Base-by-base conservation (phyloP, 2,329 filamentous ascomycete genomes). In the Aspergillus sp. region DNA sequence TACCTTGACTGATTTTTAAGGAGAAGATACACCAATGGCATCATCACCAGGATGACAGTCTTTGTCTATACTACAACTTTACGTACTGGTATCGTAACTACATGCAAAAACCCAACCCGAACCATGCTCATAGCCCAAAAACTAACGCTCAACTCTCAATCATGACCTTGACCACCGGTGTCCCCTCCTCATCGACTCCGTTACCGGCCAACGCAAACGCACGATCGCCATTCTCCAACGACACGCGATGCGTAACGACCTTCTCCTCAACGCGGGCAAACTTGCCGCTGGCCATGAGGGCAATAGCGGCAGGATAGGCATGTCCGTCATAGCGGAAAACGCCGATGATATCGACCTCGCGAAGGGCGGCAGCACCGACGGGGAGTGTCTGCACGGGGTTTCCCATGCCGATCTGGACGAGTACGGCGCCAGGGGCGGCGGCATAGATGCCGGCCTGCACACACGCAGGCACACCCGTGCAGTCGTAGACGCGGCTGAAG, bases 321-420 rank as follows among this genome's bases (percentile, higher is more conserved):
- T 76, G 73, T 2, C 66, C 69, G 61, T 79, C 78, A 53, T 82
- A 82, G 42, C 80, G 70, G 65, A 82, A 81, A 6, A 82, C 79
- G n/a, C 80, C 80, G 45, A 82, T 76, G 41, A 82, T 75, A 61
- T 82, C 80, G 6, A 82, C 77, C 63, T 82, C 80, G 32, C 79
- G 74, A 54, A 82, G 59, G 26, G 80, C 79, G n/a, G 80, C 78
- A 1, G 78, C 77, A 6, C 78, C 79, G 60, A 82, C 73, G 2
- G 78, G 80, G 5, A 82, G 65, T 4, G 77, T 81, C 60, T 81
- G 79, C 17, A 79, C 71, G 2, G 79, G 79, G 13, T 79, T 79
- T 0, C 80, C 80, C 80, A 82, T 82, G 6, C 80, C 80, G 38
- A 82, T 78, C 68, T 81, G 79, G 47, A 81, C 71, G 30, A 82